Evolutionary conservation across 2,329 filamentous ascomycete genomes (phyloP), one percentile per base, ranked within the genome.

Genomic region (Talaromyces atroroseus): DNA sequence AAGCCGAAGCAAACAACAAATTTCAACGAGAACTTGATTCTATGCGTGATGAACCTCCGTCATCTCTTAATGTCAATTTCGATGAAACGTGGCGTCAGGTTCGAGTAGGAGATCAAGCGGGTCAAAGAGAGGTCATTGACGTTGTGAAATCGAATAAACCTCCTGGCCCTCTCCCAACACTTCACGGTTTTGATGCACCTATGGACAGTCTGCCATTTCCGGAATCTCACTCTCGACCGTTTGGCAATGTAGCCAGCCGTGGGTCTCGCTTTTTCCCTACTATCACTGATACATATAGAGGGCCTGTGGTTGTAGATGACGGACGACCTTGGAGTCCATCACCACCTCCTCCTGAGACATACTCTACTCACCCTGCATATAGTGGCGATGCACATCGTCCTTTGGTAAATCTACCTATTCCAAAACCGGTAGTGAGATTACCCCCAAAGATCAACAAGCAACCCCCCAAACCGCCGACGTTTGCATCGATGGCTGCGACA

Each of bases 371-470:
- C 64, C 83, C 83, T 16, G 83, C 77, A 2, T 82, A 80, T 63
- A 76, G 73, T 55, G 77, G 79, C 38, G 74, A 80, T 59, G 69
- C 68, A 12, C 69, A 68, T 29, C 76, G 77, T 40, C 83, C 83
- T 3, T 66, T 80, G 45, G 82, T 86, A 49, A 80, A 79, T 62
- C 73, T 86, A 42, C 83, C 83, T 2, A 76, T 71, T 29, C 80
- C 81, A 14, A 82, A 86, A 54, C 89, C 90, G 32, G 82, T 90
- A 24, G 92, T 97, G 12, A 90, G 87, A 67, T 80, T 97, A 3
- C 92, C 90, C 2, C 90, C 89, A 7, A 74, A 76, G 18, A 69
- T 73, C 49, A 66, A 75, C 21, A 66, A 70, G 56, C 68, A 75
- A 47, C 73, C 76, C 38, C 64, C 72, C 50, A 76, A 75, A 36